A percentile compares a stretch with the other conserved stretches of the same genome.
phyloP scores from a whole-genome alignment of 1,284 basidiomycete genomes.

The Cerioporus squamosus region DNA sequence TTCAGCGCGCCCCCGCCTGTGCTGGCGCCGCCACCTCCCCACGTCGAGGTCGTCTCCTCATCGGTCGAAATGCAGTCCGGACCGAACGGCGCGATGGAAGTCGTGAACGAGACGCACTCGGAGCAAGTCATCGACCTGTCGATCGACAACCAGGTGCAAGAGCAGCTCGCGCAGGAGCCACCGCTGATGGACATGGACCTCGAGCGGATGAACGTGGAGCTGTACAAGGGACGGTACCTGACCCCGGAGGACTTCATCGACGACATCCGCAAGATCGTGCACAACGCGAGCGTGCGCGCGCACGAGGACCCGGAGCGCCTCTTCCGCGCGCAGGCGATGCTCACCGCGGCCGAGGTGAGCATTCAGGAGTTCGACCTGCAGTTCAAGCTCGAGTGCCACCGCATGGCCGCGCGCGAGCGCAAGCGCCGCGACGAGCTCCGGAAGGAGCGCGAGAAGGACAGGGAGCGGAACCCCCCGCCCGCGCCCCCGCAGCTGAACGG shows the following conservation, averaged over 20 bases:
- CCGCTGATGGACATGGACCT: constrained; percentile 83
- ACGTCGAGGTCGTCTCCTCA: constrained; percentile 39
- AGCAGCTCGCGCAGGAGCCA: constrained; percentile 31
- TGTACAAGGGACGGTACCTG: constrained; percentile 89
- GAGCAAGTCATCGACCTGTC: constrained; percentile 29
- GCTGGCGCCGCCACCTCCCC: background rate
- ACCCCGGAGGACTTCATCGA: constrained; percentile 88
- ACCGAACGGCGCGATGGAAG: constrained; percentile 49
- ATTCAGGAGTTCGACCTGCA: constrained; percentile 88
- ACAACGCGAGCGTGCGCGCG: constrained; percentile 76
- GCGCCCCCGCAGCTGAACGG: constrained; percentile 27
- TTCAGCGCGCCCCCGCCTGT: constrained; percentile 32
- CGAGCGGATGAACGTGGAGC: constrained; percentile 87
- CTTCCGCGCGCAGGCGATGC: constrained; percentile 89
- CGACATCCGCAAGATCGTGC: constrained; percentile 88
- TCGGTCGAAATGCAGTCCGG: constrained; percentile 45
- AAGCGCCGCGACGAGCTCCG: constrained; percentile 66
- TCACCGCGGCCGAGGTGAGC: constrained; percentile 85
- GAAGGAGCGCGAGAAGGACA: constrained; percentile 56
- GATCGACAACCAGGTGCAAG: constrained; percentile 24
- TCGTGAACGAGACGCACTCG: constrained; percentile 41
- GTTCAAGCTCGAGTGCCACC: constrained; percentile 85
- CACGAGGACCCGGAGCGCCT: constrained; percentile 78
- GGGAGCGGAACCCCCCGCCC: constrained; percentile 39
- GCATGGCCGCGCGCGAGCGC: constrained; percentile 84